Conservation (phyloP, 805 yeast genomes). For the Millerago galiae region DNA sequence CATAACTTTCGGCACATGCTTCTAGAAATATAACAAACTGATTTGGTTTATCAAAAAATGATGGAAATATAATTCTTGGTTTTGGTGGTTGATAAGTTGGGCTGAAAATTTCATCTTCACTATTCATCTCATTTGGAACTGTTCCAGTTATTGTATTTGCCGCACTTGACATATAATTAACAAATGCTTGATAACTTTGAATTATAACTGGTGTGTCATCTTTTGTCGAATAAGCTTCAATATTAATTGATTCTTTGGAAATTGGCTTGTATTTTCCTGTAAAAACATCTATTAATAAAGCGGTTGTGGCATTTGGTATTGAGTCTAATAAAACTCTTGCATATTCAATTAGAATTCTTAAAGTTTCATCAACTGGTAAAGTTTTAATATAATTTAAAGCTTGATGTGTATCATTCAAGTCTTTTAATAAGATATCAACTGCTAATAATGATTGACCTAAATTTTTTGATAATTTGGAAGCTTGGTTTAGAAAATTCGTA, state of each 20-base stretch:
- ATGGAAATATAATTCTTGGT: constrained; percentile 79
- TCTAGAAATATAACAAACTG: constrained; percentile 90
- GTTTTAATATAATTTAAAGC: constrained; percentile 64
- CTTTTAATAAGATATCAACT: constrained; percentile 68
- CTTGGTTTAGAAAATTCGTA: constrained; percentile 58
- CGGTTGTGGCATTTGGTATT: constrained; percentile 76
- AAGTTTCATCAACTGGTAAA: constrained; percentile 67
- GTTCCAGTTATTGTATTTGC: constrained; percentile 21
- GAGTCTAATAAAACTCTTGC: constrained; percentile 59
- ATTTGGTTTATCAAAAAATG: constrained; percentile 78
- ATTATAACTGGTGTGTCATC: constrained; percentile 24
- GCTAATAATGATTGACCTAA: constrained; percentile 69
- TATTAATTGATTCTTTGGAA: constrained; percentile 7
- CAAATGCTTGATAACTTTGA: constrained; percentile 52
- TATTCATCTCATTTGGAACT: constrained; percentile 2
- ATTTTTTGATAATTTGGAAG: constrained; percentile 61
- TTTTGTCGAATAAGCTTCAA: constrained; percentile 11
- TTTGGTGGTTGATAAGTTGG: constrained; percentile 89
- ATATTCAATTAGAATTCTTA: constrained; percentile 61
- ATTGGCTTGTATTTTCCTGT: constrained; percentile 72
- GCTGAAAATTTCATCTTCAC: constrained; percentile 3
- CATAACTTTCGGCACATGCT: constrained; percentile 79
- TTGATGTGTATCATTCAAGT: constrained; percentile 50
- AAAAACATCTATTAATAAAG: constrained; percentile 75
- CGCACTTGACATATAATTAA: constrained; percentile 42